Evolutionary conservation across 2,329 filamentous ascomycete genomes (phyloP), one percentile per base, ranked within the genome.

Genomic region (Cercospora zeina): DNA sequence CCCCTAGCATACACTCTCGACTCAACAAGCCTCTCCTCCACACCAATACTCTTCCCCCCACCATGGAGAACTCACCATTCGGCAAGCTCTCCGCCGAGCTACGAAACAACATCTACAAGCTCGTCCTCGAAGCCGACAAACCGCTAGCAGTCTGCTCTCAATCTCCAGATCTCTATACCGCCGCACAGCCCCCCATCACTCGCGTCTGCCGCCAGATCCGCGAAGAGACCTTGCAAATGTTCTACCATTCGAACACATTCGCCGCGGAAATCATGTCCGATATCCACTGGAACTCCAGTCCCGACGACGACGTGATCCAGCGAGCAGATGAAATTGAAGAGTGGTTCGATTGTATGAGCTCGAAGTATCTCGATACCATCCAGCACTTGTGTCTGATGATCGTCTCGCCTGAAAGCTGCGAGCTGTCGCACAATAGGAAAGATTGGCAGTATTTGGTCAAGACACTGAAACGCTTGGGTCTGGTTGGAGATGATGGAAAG

Each of bases 241-340:
- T 36, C 53, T 55, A 55, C 53, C 11, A 55, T 19, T 33, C 19
- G 5, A 55, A 55, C 33, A 55, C 31, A n/a, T 55, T 55, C 19
- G 6, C 16, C 36, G 53, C 53, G 4, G 33, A 36, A 9, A 55
- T 37, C 14, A n/a, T 14, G 5, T 11, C 51, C 13, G 14, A 36
- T n/a, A 13, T 13, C 10, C 31, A 14, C 11, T 37, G 51, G n/a
- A 27, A 8, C 6, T 2, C 24, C 45, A 11, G 11, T 9, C 45
- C 45, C 19, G 24, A 49, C 10, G 21, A 21, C 6, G 13, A 11
- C n/a, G 45, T 24, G 5, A 8, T 30, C 19, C n/a, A 24, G 7
- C 16, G 21, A n/a, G 21, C 21, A 7, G 24, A 30, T 9, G 10
- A 49, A 24, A 21, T 49, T 3, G 45, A 49, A 21, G 5, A 24